A percentile compares a stretch with the other conserved stretches of the same genome.
Conservation (phyloP, 2,329 filamentous ascomycete genomes). For the Piedraia hortae region DNA sequence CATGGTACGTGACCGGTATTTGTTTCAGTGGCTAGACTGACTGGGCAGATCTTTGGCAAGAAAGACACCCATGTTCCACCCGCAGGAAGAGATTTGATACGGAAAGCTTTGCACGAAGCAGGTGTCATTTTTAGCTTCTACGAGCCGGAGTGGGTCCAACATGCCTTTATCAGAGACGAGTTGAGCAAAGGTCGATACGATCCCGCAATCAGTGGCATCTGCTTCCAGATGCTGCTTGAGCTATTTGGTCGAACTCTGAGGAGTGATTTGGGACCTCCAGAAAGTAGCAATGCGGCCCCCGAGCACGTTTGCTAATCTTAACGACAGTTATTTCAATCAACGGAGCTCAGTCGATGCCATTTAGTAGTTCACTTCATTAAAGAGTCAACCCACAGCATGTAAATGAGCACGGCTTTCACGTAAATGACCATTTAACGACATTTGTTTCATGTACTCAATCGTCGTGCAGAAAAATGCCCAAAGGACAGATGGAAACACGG, state of each 20-base stretch:
- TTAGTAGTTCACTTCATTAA: too few species aligned
- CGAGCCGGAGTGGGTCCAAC: slow-evolving; percentile 80
- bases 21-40: neutral
- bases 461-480: too few species aligned
- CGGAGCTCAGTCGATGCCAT: too few species aligned
- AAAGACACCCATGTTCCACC: slow-evolving; percentile 75
- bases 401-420: too few species aligned
- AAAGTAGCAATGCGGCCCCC: slow-evolving; percentile 20
- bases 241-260: slow-evolving; percentile 55
- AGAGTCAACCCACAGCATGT: too few species aligned
- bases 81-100: slow-evolving; percentile 55
- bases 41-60: slow-evolving; percentile 48
- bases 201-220: slow-evolving; percentile 58
- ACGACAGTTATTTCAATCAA: too few species aligned
- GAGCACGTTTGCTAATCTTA: slow-evolving; percentile 15
- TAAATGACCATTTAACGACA: too few species aligned
- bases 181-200: slow-evolving; percentile 78
- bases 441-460: too few species aligned
- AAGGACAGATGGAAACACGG: too few species aligned
- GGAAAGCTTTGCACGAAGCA: slow-evolving; percentile 37
- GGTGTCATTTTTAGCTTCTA: slow-evolving; percentile 31
- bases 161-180: slow-evolving; percentile 85
- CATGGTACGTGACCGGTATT: slow-evolving; percentile 23
- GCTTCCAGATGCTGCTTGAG: slow-evolving; percentile 75
- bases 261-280: slow-evolving; percentile 45